Evolutionary conservation across 495 filamentous ascomycete genomes (phyloP), one percentile per base, ranked within the genome.

Genomic region (Penicillium silybi): DNA sequence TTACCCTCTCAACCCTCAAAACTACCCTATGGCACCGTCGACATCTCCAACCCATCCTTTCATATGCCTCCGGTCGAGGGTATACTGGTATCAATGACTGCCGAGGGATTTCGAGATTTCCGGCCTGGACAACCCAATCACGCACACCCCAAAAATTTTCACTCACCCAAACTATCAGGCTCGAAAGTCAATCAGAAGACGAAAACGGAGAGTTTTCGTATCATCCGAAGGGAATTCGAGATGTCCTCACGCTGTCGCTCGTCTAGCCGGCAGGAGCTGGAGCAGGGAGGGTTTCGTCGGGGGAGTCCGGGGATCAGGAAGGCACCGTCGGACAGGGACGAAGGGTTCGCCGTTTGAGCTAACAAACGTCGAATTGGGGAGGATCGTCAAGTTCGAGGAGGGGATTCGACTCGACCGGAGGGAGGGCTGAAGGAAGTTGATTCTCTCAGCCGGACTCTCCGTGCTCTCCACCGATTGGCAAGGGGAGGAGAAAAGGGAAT

Each of bases 401-500:
- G 63, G 66, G 63, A 75, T 66, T 72, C 72, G 67, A 68, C 69
- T 74, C 65, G 69, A 75, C 71, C 66, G 64, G 69, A 72, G 71
- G 62, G 47, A 62, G 50, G 62, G 54, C 53, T 50, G 52, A 62
- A 62, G 50, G 51, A 62, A 72, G 68, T 70, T 70, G 68, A 64
- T 29, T 42, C 34, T 32, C 44, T 53, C 55, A 50, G 45, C 39
- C 53, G 55, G 62, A 49, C 63, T 65, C 67, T 74, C 69, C 58
- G 61, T 61, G 61, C 66, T 69, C 71, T 74, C 72, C 69, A 58
- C 65, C 62, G 65, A 73, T 79, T 79, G 77, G 66, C 77, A 77
- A 76, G 76, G 69, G 73, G 70, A 71, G 70, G 74, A 80, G 75
- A 74, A 77, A 73, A 69, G 52, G 60, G 57, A 65, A 64, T 58